Evolutionary conservation across 768 basidiomycete species (phyloP), one percentile per base, ranked within the genome.

Genomic region (Leucosporidium creatinivorum): DNA sequence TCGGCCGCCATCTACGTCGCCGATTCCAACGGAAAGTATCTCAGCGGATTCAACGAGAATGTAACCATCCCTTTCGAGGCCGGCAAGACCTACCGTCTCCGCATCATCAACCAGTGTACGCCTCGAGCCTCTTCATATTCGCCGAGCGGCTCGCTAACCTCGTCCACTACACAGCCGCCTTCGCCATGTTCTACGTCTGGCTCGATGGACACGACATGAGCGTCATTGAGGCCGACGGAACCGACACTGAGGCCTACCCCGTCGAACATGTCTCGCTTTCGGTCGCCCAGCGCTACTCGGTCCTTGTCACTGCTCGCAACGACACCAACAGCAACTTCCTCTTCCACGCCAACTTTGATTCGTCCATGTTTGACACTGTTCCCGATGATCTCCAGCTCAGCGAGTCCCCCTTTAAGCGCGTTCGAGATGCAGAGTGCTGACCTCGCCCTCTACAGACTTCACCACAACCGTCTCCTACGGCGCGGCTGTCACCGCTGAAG

Each of bases 221-320:
- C 23, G 73, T 81, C 66, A 80, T 81, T 68, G 80, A 81, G 69
- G 72, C 62, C 21, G 73, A 74, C 48, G 73, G 75, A 9, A 63
- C 69, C 1, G 94, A 97, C 79, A 82, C 86, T 3, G 83, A 89
- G 75, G 86, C 87, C 69, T 87, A 80, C 50, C 83, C 86, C 0
- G 86, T 86, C 69, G 88, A 90, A 76, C 77, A 88, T 48, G 74
- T 97, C 59, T 83, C 85, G 52, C 65, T 97, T 65, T 82, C 90
- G 19, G 91, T 88, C 36, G 93, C 93, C 0, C 94, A 98, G 78
- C 86, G 94, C 25, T 96, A 94, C 78, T 93, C 93, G 0, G 81
- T 99, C 50, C 85, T 97, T 39, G 90, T 99, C 61, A 87, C 87
- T 17, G 93, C 94, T 15, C 85, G 88, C 58, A 93, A 93, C 78